Percentiles rank a stretch among this genome's conserved stretches.
These are phyloP conservation scores for Neurospora sp. DNA, from an alignment of 495 filamentous ascomycete species.

Conservation along the genomic window DNA sequence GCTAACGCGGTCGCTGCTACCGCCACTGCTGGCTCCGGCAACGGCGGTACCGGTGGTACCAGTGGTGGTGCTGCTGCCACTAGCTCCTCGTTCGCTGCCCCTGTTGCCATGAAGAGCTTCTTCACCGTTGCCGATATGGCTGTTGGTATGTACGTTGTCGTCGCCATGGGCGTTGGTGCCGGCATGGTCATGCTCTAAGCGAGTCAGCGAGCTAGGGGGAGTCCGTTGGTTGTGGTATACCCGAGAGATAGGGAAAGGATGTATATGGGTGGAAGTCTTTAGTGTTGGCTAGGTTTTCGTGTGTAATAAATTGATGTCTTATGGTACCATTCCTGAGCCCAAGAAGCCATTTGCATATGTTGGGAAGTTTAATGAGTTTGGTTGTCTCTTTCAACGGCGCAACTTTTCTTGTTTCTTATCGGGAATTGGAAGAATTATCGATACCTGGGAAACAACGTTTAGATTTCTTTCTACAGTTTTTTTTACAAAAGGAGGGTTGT, in stretches of 20 bases:
- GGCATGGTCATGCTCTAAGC: constrained; percentile 69
- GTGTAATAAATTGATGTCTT: not conserved
- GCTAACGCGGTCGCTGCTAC: constrained; percentile 35
- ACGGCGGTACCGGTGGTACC: constrained; percentile 15
- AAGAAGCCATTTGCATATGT: not conserved
- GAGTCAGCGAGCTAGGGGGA: not conserved
- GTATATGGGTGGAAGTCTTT: not conserved
- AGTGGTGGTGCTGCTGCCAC: constrained; percentile 21
- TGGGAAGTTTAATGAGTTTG: not conserved
- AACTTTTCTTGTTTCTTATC: not conserved
- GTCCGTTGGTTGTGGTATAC: not conserved
- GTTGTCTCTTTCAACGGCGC: not conserved
- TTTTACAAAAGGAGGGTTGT: not conserved
- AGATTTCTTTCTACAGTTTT: not conserved
- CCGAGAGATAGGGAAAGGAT: not conserved
- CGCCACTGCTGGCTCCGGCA: constrained; percentile 33
- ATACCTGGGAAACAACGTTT: not conserved
- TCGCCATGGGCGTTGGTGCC: constrained; percentile 56
- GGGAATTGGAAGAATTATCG: not conserved
- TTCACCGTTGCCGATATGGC: constrained; percentile 55
- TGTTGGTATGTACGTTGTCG: constrained; percentile 56
- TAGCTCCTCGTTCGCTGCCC: constrained; percentile 23
- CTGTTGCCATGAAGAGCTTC: constrained; percentile 36
- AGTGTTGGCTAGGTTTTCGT: not conserved
- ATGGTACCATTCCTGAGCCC: not conserved